Evolutionary conservation across 2,329 filamentous ascomycete genomes (phyloP), one percentile per base, ranked within the genome.

Genomic region (Cladosporium phlei): DNA sequence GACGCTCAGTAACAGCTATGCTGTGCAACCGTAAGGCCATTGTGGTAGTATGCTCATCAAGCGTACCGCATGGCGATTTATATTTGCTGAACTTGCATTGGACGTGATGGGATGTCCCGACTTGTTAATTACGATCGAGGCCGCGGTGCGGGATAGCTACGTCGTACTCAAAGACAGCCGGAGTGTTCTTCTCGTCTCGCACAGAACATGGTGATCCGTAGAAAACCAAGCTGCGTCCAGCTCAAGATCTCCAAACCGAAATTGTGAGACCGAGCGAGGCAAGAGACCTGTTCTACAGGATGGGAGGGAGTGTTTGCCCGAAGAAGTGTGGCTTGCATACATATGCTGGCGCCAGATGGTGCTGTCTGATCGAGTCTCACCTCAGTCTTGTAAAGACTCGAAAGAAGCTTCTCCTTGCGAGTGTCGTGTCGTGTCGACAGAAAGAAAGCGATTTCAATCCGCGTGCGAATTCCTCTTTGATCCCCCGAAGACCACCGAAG

Each of bases 111-210:
- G 20, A 10, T 37, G 46, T 48, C 38, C 38, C 46, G 34, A 44
- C 46, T 43, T 48, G 46, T 48, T 40, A 48, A 48, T 48, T 48
- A 48, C 46, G 39, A 43, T 44, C 46, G 32, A 20, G 33, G 38
- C 38, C 46, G 38, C 38, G 39, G 46, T 40, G 39, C 32, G 25
- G 38, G 39, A 42, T 42, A 43, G 46, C 38, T 38, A 34, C 38
- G 39, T 48, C 46, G 46, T 48, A 48, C 46, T 48, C 46, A 48
- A 48, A 48, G 46, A 48, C 46, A 37, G 46, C 38, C 39, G 46
- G 32, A 30, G 16, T 33, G n/a, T 43, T 48, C 35, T 28, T 48
- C 38, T 48, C 32, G 46, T 48, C 46, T 48, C 39, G 17, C 39
- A 48, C 38, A 38, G 32, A n/a, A n/a, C 28, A 35, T 9, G 19